A percentile compares a stretch with the other conserved stretches of the same genome.
phyloP scores from a whole-genome alignment of 116 monocot species.

The Posidonia oceanica region DNA sequence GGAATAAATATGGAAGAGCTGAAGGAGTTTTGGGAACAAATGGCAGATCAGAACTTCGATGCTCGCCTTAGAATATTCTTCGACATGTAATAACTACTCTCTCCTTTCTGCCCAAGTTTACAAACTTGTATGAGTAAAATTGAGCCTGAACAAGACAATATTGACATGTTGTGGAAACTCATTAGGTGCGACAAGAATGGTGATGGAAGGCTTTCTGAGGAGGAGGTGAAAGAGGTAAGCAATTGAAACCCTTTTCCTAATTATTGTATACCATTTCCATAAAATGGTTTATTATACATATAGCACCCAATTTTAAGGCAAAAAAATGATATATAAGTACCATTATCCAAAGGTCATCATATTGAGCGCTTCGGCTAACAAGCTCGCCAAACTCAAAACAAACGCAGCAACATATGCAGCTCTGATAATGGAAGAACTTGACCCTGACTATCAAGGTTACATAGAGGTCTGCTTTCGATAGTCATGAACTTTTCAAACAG shows the following conservation, averaged over 20 bases:
- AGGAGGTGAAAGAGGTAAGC: slow-evolving; percentile 93
- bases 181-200: slow-evolving; percentile 92
- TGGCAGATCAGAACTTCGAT: slow-evolving; percentile 82
- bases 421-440: slow-evolving; percentile 92
- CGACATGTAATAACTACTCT: slow-evolving; percentile 57
- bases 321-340: not conserved
- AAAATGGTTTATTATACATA: no score
- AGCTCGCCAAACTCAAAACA: slow-evolving; percentile 65
- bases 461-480: slow-evolving; percentile 44
- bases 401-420: slow-evolving; percentile 68
- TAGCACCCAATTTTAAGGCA: no score
- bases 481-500: no score
- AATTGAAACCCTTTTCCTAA: not conserved
- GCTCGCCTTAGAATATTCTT: slow-evolving; percentile 90
- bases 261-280: no score
- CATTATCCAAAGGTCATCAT: slow-evolving; percentile 51
- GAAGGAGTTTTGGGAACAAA: slow-evolving; percentile 81
- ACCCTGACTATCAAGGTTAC: slow-evolving; percentile 66
- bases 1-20: slow-evolving; percentile 54
- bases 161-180: slow-evolving; percentile 8
- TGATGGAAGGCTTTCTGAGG: slow-evolving; percentile 75
- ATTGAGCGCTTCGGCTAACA: slow-evolving; percentile 83
- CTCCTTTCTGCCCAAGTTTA: not conserved
- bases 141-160: not conserved
- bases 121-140: not conserved